Base-by-base conservation (phyloP, 768 basidiomycete species). In the Boletus rex-veris region DNA sequence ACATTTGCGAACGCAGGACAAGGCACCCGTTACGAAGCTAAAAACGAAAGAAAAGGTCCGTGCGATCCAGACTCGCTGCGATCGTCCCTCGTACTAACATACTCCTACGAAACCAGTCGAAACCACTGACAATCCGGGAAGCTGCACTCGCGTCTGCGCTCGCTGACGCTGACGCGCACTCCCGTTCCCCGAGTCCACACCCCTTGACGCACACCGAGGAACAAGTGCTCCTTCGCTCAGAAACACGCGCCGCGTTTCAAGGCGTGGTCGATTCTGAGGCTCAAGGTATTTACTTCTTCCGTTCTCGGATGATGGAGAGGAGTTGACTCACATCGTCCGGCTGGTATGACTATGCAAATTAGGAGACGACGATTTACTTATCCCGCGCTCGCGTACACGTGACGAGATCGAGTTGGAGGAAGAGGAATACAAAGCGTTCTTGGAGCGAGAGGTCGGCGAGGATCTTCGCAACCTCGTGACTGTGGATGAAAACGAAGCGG, bases 191-290 rank as follows among this genome's bases (percentile, higher is more conserved):
- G 1, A 84, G 86, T n/a, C 69, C 81, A 3, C 70, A 74, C 45
- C 75, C 75, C 1, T 72, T 76, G 35, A 89, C 94, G 0, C 86
- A 94, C 61, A 83, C 80, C 4, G 79, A 92, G 68, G 92, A 95
- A 64, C 90, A 96, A 69, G 73, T 71, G 1, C 75, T 72, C 0
- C 79, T 99, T 19, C 85, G 88, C 14, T 75, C 80, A 35, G 94
- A 97, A 68, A 93, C 90, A 0, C 90, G 92, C 21, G 78, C 84
- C 1, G 95, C 89, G 1, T 98, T 99, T 71, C 85, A 89, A 52
- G 66, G 65, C 2, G 75, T 74, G 12, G 54, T 73, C 4, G 56
- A 57, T 21, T 21, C 46, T 0, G 51, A 50, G 0, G 24, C 6
- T 21, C 54, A 58, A 58, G 67, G 65, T 61, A 57, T 36, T 14